Percentiles rank a stretch among this genome's conserved stretches.
These are phyloP conservation scores for Podospora pseudopauciseta DNA, from an alignment of 495 filamentous ascomycete genomes.

Conservation along the genomic window DNA sequence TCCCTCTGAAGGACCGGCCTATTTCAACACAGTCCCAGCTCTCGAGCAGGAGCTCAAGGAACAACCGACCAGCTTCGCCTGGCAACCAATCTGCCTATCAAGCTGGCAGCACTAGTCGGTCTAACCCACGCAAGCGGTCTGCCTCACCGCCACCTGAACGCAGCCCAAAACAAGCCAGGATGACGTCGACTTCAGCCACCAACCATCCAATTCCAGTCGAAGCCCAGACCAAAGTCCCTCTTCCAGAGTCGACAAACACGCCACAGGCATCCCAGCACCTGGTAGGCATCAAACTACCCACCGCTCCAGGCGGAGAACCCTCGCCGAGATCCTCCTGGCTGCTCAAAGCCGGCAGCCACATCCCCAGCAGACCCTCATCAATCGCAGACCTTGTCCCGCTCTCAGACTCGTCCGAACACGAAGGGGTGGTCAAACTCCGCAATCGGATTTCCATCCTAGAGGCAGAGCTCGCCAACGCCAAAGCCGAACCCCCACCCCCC, in stretches of 20 bases:
- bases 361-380: not conserved
- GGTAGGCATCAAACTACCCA: not conserved
- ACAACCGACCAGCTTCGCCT: too few species aligned
- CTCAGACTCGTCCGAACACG: not conserved
- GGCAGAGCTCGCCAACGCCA: conserved; percentile 15
- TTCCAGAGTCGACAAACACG: not conserved
- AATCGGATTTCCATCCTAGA: conserved; percentile 11
- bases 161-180: not conserved
- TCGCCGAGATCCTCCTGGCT: not conserved
- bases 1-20: conserved; percentile 4
- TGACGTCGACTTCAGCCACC: not conserved
- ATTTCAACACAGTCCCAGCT: not conserved
- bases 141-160: not conserved
- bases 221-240: not conserved
- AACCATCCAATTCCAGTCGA: not conserved
- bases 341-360: not conserved
- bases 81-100: too few species aligned
- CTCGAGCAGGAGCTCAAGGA: too few species aligned
- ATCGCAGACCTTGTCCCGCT: not conserved
- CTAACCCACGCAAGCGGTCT: not conserved
- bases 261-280: not conserved
- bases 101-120: not conserved
- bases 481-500: conserved; percentile 4
- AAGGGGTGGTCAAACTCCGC: not conserved
- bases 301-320: not conserved